A percentile compares a stretch with the other conserved stretches of the same genome.
These are phyloP conservation scores for Aspergillus texensis DNA, from an alignment of 2,329 filamentous ascomycete species.

Conservation along the genomic window DNA sequence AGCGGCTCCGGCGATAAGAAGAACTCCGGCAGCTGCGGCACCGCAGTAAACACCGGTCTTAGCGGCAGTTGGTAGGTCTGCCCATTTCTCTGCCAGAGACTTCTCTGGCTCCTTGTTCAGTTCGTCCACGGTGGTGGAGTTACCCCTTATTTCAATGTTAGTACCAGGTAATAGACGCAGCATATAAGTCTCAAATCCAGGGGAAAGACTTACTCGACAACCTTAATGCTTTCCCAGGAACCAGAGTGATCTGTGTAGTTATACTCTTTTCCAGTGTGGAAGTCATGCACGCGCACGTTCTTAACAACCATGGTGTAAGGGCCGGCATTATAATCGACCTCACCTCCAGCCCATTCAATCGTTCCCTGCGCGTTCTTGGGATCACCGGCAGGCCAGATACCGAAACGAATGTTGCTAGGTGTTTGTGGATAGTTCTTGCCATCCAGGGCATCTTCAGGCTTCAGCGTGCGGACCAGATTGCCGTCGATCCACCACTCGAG, in stretches of 20 bases:
- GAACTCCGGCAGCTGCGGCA: constrained; percentile 36
- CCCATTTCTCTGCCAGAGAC: constrained; percentile 45
- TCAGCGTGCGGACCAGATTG: constrained; percentile 62
- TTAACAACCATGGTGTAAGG: constrained; percentile 77
- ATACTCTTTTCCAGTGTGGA: constrained; percentile 66
- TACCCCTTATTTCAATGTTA: constrained; percentile 60
- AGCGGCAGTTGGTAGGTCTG: constrained; percentile 47
- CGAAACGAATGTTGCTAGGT: constrained; percentile 71
- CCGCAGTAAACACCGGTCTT: constrained; percentile 52
- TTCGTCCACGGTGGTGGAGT: constrained; percentile 52
- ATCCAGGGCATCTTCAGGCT: constrained; percentile 58
- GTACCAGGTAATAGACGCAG: background rate
- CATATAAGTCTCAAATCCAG: too few species aligned
- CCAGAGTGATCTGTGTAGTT: constrained; percentile 65
- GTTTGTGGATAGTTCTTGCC: constrained; percentile 70
- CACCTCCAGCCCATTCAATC: constrained; percentile 70
- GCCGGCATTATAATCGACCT: constrained; percentile 65
- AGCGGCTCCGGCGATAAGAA: constrained; percentile 39
- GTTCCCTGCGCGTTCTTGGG: constrained; percentile 45
- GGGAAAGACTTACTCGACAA: constrained; percentile 45
- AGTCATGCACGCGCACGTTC: constrained; percentile 60
- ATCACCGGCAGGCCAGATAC: constrained; percentile 68
- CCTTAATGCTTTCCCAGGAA: constrained; percentile 65
- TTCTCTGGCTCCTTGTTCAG: constrained; percentile 39
- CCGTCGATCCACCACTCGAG: constrained; percentile 70